Evolutionary conservation across 768 basidiomycete genomes (phyloP).

Genomic region (Tricholoma matsutake): DNA sequence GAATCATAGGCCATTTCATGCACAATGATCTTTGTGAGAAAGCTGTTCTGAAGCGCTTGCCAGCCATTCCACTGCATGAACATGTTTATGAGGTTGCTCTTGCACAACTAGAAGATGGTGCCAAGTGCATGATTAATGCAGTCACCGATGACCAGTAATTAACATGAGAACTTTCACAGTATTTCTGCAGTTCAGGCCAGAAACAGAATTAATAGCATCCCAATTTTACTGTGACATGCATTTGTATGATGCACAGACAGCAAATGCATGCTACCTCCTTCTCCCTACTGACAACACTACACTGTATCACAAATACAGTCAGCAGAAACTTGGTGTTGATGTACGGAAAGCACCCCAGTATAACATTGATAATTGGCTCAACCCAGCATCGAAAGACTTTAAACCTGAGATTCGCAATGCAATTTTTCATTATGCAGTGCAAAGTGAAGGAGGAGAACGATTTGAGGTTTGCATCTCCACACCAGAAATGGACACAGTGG

Average conservation of each 20-base stretch:
- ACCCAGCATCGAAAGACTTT: neutral
- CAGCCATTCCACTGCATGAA: neutral
- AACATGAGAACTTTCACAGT: neutral
- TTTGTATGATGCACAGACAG: neutral
- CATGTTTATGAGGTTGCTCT: too few relatives aligned
- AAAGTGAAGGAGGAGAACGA: neutral
- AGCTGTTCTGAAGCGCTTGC: neutral
- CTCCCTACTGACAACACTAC: neutral
- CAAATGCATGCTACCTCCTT: neutral
- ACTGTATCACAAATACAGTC: neutral
- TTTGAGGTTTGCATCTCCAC: conserved; percentile 32
- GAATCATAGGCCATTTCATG: neutral
- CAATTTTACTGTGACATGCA: neutral
- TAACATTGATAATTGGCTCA: neutral
- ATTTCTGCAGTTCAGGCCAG: neutral
- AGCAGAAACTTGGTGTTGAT: neutral
- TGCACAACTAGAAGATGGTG: neutral
- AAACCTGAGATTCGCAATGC: neutral
- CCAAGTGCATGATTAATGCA: neutral
- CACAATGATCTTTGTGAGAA: neutral
- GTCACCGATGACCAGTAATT: too few relatives aligned
- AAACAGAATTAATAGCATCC: neutral
- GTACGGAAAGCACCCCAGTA: neutral
- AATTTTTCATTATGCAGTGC: neutral
- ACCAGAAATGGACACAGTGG: conserved; percentile 18